phyloP scores from a whole-genome alignment of 805 yeast species.

The Yamadazyma kitorensis region DNA sequence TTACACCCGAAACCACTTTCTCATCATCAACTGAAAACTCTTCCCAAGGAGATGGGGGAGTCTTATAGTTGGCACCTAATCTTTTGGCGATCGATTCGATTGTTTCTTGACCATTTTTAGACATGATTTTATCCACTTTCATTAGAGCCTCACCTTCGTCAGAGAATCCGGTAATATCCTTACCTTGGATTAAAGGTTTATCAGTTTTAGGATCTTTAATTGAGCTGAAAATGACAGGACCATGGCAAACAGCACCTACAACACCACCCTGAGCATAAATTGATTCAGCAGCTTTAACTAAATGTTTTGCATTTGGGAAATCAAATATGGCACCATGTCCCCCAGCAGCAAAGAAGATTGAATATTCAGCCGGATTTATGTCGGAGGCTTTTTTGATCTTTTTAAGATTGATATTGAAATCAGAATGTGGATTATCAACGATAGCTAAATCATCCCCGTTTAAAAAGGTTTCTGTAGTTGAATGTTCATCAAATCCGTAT shows the following conservation, averaged over 20 bases:
- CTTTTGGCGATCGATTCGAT: conserved; percentile 37
- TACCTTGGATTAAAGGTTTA: conserved; percentile 47
- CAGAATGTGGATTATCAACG: conserved; percentile 36
- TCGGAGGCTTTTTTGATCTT: conserved; percentile 47
- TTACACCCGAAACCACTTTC: conserved; percentile 60
- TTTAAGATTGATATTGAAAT: conserved; percentile 35
- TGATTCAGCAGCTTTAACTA: conserved; percentile 44
- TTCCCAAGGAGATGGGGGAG: conserved; percentile 52
- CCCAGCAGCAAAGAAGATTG: conserved; percentile 59
- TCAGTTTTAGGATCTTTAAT: conserved; percentile 44
- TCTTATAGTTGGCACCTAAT: conserved; percentile 42
- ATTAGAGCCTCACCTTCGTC: conserved; percentile 47
- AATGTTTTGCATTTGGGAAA: conserved; percentile 48
- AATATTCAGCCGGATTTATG: conserved; percentile 47
- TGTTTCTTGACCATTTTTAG: conserved; percentile 25
- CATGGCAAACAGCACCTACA: conserved; percentile 67
- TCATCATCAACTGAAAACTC: conserved; percentile 54
- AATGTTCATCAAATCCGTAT: conserved; percentile 58
- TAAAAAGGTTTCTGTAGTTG: conserved; percentile 36
- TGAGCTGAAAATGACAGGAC: conserved; percentile 56
- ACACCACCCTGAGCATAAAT: conserved; percentile 53
- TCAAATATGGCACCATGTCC: conserved; percentile 66
- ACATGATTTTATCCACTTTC: conserved; percentile 19
- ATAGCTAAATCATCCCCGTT: conserved; percentile 42
- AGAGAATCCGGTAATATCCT: conserved; percentile 59